Evolutionary conservation across 768 basidiomycete genomes (phyloP).

Genomic region (Lentinula sp.): DNA sequence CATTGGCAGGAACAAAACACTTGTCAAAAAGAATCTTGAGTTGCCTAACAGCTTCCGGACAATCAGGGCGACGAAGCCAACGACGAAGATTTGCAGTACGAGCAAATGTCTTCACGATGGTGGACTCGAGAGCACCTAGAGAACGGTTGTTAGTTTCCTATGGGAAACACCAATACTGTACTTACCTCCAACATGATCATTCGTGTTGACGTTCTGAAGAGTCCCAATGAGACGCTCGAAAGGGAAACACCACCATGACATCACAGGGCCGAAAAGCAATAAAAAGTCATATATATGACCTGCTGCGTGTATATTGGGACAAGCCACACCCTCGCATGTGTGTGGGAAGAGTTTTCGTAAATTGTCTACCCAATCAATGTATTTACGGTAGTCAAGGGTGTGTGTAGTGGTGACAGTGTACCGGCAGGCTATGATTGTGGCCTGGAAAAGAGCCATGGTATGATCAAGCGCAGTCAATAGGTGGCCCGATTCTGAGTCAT

Average conservation of each 20-base stretch:
- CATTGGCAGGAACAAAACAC: neutral
- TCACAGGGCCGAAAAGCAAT: neutral
- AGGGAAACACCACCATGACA: slow-evolving; percentile 32
- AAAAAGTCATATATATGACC: slow-evolving; percentile 24
- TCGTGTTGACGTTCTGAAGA: slow-evolving; percentile 25
- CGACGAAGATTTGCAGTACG: slow-evolving; percentile 1
- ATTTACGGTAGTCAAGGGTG: neutral
- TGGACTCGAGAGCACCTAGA: slow-evolving; percentile 1
- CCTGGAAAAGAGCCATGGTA: slow-evolving; percentile 17
- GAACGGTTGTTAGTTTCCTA: neutral
- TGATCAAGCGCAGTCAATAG: slow-evolving; percentile 14
- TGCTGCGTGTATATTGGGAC: slow-evolving; percentile 23
- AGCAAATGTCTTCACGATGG: neutral
- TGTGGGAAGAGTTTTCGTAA: slow-evolving; percentile 13
- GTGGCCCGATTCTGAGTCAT: neutral
- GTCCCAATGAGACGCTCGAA: slow-evolving; percentile 30
- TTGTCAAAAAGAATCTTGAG: neutral
- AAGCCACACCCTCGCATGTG: neutral
- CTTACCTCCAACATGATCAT: slow-evolving; percentile 12
- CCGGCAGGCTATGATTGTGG: slow-evolving; percentile 12
- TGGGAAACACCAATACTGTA: neutral
- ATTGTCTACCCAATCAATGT: slow-evolving; percentile 11
- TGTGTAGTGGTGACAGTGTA: slow-evolving; percentile 5
- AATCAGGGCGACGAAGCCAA: neutral
- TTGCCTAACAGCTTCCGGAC: neutral